Evolutionary conservation across 805 yeast genomes (phyloP).

Genomic region (Helenozyma rhizophorensis): DNA sequence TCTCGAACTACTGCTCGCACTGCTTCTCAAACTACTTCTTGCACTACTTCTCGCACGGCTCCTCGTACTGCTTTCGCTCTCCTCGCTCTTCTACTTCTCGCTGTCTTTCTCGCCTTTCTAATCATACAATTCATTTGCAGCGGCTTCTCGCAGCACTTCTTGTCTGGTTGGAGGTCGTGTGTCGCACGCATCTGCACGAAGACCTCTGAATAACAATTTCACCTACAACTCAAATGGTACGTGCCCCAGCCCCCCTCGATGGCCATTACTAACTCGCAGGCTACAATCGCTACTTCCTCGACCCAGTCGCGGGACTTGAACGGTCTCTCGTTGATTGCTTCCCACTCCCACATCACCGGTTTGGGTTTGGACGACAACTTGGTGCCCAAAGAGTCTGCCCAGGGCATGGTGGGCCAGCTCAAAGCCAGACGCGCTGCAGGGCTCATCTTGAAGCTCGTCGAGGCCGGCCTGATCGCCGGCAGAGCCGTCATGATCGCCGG

Average conservation of each 20-base stretch:
- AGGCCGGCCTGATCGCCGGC: slow-evolving; percentile 93
- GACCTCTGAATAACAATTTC: slow-evolving; percentile 1
- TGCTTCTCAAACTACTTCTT: too few species aligned
- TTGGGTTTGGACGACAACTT: slow-evolving; percentile 92
- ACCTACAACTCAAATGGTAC: slow-evolving; percentile 8
- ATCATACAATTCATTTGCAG: too few species aligned
- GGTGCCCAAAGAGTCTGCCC: slow-evolving; percentile 70
- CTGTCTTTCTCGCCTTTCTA: too few species aligned
- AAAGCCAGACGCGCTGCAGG: slow-evolving; percentile 97
- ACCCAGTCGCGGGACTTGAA: slow-evolving; percentile 29
- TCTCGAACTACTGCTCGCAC: too few species aligned
- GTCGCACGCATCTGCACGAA: slow-evolving; percentile 4
- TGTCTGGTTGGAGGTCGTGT: not conserved
- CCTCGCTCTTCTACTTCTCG: too few species aligned
- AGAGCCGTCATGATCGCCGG: slow-evolving; percentile 95
- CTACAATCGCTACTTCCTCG: slow-evolving; percentile 15
- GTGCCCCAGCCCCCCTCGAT: slow-evolving; percentile 1
- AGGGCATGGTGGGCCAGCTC: slow-evolving; percentile 97
- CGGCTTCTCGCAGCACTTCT: too few species aligned
- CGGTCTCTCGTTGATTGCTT: slow-evolving; percentile 76
- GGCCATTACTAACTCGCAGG: slow-evolving; percentile 12
- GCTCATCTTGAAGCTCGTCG: slow-evolving; percentile 85
- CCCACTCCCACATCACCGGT: slow-evolving; percentile 97
- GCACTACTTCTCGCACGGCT: too few species aligned
- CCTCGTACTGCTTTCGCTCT: too few species aligned